Base-by-base conservation (phyloP, 192 early-diverging fungal genomes). In the Dissophora globulifera region DNA sequence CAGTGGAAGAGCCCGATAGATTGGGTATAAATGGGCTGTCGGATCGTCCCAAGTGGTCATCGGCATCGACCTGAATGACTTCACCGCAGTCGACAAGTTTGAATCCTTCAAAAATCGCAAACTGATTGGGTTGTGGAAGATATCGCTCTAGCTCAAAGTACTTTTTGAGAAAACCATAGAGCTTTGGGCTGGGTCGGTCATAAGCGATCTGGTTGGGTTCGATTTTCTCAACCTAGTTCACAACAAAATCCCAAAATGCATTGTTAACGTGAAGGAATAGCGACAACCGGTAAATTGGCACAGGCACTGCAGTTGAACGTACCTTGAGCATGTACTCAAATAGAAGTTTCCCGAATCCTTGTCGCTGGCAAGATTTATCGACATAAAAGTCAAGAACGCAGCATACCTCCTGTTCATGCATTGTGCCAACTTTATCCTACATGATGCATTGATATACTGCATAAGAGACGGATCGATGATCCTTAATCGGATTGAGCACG, bases 371-470 rank as follows among this genome's bases (percentile, higher is more conserved):
- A 23, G 58, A 72, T 8, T 61, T 32, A 31, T 80, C 63, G 1
- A 80, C 63, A 46, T 80, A 80, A 63, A 80, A 80, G 54, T 80
- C 78, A 17, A 80, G 63, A 7, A 80, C 69, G 45, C 78, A 80
- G 32, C 69, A 72, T 2, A 61, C 69, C 23, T 67, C 78, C 22
- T 72, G 63, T 45, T 80, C 78, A 68, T 80, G 69, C 49, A 72
- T 61, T 13, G 53, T 72, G 22, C 78, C 78, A 12, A 23, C 17
- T 22, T 71, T 67, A 46, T 80, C 78, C 78, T 80, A 49, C 20
- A 58, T 40, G 23, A 57, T 35, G 58, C 3, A 16, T 27, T 40
- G 32, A 30, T 31, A 58, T 19, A 65, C 32, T 30, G 29, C 23
- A 40, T 9, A n/a, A 33, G 22, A 45, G 16, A 27, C 15, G 38